phyloP scores from a whole-genome alignment of 2,329 filamentous ascomycete genomes.

The Aspergillus eucalypticola region DNA sequence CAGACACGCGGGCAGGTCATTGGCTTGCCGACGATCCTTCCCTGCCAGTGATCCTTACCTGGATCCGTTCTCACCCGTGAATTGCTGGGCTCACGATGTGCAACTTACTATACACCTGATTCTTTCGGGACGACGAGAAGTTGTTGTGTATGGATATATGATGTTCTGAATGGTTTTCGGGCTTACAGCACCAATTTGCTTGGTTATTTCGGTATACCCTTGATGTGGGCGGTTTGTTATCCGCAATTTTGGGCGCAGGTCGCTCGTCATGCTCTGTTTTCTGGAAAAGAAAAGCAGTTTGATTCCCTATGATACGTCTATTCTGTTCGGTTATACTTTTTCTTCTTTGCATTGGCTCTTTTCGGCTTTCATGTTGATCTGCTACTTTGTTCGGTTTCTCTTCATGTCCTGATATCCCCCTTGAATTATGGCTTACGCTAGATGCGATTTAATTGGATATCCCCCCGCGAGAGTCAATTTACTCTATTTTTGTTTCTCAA shows the following conservation, averaged over 20 bases:
- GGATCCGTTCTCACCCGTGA: constrained; percentile 43
- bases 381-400: neutral
- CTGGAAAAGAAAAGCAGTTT: constrained; percentile 6
- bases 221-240: constrained; percentile 16
- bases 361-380: constrained; percentile 4
- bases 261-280: constrained; percentile 11
- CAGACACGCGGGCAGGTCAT: constrained; percentile 59
- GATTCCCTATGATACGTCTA: neutral
- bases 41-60: constrained; percentile 51
- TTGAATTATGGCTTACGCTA: constrained; percentile 18
- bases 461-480: neutral
- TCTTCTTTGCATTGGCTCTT: neutral
- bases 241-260: constrained; percentile 18
- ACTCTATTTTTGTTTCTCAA: neutral
- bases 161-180: constrained; percentile 6
- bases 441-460: constrained; percentile 4
- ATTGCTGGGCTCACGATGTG: neutral
- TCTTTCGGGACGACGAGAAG: neutral
- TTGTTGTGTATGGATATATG: constrained; percentile 3
- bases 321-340: constrained; percentile 2
- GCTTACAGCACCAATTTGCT: constrained; percentile 8
- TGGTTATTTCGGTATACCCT: constrained; percentile 8
- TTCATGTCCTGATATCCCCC: constrained; percentile 23
- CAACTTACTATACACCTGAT: neutral
- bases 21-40: constrained; percentile 64